Base-by-base conservation (phyloP, 2,329 filamentous ascomycete species). In the Beauveria caledonica region DNA sequence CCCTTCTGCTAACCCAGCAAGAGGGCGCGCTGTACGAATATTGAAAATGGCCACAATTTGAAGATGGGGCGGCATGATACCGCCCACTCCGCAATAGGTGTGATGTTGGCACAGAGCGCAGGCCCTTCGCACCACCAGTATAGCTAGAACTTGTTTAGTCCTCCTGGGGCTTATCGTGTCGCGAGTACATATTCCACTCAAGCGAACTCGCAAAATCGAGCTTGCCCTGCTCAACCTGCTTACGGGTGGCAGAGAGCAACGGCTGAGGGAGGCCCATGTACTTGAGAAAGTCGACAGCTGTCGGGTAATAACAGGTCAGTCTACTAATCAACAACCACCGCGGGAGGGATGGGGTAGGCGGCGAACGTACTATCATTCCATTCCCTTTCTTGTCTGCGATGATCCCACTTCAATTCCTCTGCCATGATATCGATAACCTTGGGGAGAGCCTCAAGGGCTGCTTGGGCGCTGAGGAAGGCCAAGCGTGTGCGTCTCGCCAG, bases 391-490 rank as follows among this genome's bases (percentile, higher is more conserved):
- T 90, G 88, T 64, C 92, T 79, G 66, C 80, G 80, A 60, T 72
- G 76, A 69, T 87, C 85, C 92, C 92, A 97, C 62, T 86, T 81
- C 62, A 96, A 78, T 77, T 97, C 92, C 67, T 88, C 84, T 39
- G 79, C 82, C 92, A 97, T 96, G 62, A 96, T 82, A 71, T 97
- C 92, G 68, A 97, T 94, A 61, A 97, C 85, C 61, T 77, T 82
- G 5, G 93, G 92, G 50, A 96, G 80, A 1, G 91, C 87, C 75
- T 96, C 91, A 10, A 96, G 83, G 1, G 92, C 88, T 11, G 92
- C 92, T 73, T 96, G 90, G 5, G 92, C 92, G 71, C 96, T 96
- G 66, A 97, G 76, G 77, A 97, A 97, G 9, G 92, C 89, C 60
- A 97, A 77, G 60, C 93, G 81, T 45, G 89, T 97, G 63, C 92